Evolutionary conservation across 2,329 filamentous ascomycete genomes (phyloP), one percentile per base, ranked within the genome.

Genomic region (Claviceps arundinis): DNA sequence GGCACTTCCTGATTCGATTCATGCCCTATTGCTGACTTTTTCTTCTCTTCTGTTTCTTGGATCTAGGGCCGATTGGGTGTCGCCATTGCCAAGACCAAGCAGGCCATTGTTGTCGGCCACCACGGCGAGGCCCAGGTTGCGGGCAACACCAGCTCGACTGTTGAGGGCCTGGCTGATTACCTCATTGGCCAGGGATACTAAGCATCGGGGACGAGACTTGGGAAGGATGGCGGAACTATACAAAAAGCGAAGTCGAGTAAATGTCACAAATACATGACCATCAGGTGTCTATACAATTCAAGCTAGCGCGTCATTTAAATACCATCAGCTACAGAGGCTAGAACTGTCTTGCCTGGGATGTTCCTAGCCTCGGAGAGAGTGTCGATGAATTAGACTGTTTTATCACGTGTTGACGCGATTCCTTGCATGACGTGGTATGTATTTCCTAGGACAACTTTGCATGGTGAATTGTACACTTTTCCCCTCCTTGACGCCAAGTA

Each of bases 21-120:
- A 11, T 17, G 1, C 3, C 26, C 2, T 6, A 19, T 50, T 19
- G 8, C 48, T 50, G 40, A 50, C 45, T 30, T 14, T 14, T 26
- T 24, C 37, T 13, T 47, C 14, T 46, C 17, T 37, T 37, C 5
- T 24, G 42, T 46, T 19, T 2, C 47, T 53, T n/a, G 2, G 3
- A 8, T 7, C 56, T 57, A 80, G 76, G 89, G 87, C 61, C 87
- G 84, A 67, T 80, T 84, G 66, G 93, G 93, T 59, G 72, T 95
- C 63, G 76, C 85, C 65, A 80, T 93, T 62, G 83, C 84, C 71
- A 95, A 94, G 77, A 94, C 91, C 63, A 84, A 78, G 64, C 85
- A 94, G 72, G 88, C 89, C 60, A 83, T 97, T 68, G 80, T 98
- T 66, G 73, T 98, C 67, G 86, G 82, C 60, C 89, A 95, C 75